Evolutionary conservation across 352 stramenopile genomes (phyloP), one percentile per base, ranked within the genome.

Genomic region (Globisporangium splendens): DNA sequence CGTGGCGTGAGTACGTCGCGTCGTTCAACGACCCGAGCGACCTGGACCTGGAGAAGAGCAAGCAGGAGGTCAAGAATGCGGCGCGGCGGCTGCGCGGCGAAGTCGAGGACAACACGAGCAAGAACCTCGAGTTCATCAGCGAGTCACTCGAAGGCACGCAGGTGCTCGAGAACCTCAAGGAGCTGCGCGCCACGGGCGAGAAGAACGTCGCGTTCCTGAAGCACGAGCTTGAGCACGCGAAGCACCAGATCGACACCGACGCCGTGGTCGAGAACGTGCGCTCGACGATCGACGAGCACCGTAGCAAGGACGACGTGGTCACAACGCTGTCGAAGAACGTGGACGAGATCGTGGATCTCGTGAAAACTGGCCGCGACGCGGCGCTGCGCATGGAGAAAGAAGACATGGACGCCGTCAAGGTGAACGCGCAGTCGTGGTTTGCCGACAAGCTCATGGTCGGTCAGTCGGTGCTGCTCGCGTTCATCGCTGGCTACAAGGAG

Each of bases 371-470:
- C 2, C 65, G 79, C 24, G 74, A 91, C 38, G 76, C 74, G 3
- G 81, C 82, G 10, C 57, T 93, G 12, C 51, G 60, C 7, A 56
- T 93, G 35, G 80, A 93, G 8, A 74, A 68, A 21, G 54, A 83
- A 47, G 83, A 95, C 38, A 52, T 95, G 0, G 74, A 92, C 0
- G 67, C 59, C 0, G 68, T 87, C 22, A 90, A 91, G 63, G 47
- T 42, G 3, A 81, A 84, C 1, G 69, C 70, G 38, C 82, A 95
- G 62, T 86, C 75, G 55, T 95, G 86, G 86, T 72, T 91, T 18
- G 79, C 80, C 2, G 86, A 95, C 70, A 95, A 95, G 52, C 70
- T 95, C 56, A 66, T 89, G 55, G 83, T 95, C 22, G 86, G 80
- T 17, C 83, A 93, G 61, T 75, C 73, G 8, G 85, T 93, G 64